These are phyloP conservation scores for Mycena kentingensis DNA, from an alignment of 768 basidiomycete species.

Conservation along the genomic window DNA sequence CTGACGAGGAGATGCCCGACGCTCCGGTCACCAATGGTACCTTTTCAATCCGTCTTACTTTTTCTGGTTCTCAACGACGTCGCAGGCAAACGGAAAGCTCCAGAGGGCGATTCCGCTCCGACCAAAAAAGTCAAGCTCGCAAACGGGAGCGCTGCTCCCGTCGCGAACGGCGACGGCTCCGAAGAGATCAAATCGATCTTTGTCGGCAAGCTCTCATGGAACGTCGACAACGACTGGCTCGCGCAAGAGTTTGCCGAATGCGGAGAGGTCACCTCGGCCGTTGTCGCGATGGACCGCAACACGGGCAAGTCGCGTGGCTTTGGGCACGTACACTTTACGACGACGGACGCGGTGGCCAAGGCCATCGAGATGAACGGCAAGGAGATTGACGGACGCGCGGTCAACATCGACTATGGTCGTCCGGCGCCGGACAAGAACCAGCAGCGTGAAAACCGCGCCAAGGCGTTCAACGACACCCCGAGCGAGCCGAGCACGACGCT, in stretches of 20 bases:
- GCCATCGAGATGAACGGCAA: slow-evolving; percentile 80
- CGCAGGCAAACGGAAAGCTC: slow-evolving; percentile 81
- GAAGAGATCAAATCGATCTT: slow-evolving; percentile 75
- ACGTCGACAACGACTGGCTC: slow-evolving; percentile 95
- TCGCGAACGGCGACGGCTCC: slow-evolving; percentile 31
- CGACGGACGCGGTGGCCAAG: slow-evolving; percentile 71
- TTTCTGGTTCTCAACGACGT: not conserved
- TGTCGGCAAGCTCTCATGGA: slow-evolving; percentile 94
- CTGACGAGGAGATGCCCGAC: slow-evolving; percentile 64
- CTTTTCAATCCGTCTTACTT: slow-evolving; percentile 3
- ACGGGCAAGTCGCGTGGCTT: slow-evolving; percentile 84
- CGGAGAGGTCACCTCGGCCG: slow-evolving; percentile 87
- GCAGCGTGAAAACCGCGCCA: slow-evolving; percentile 67
- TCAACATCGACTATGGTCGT: slow-evolving; percentile 80
- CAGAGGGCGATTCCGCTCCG: slow-evolving; percentile 55
- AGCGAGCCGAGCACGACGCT: slow-evolving; percentile 72
- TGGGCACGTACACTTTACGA: slow-evolving; percentile 79
- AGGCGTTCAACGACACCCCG: slow-evolving; percentile 71
- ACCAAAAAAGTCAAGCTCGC: slow-evolving; percentile 83
- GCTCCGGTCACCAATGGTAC: slow-evolving; percentile 43
- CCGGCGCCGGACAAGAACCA: slow-evolving; percentile 58
- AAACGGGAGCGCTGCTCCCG: slow-evolving; percentile 53
- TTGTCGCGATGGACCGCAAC: slow-evolving; percentile 83
- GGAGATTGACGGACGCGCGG: slow-evolving; percentile 89
- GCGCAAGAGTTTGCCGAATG: slow-evolving; percentile 85